phyloP scores from a whole-genome alignment of 208 protist species.

The Trypanosoma vivax region DNA sequence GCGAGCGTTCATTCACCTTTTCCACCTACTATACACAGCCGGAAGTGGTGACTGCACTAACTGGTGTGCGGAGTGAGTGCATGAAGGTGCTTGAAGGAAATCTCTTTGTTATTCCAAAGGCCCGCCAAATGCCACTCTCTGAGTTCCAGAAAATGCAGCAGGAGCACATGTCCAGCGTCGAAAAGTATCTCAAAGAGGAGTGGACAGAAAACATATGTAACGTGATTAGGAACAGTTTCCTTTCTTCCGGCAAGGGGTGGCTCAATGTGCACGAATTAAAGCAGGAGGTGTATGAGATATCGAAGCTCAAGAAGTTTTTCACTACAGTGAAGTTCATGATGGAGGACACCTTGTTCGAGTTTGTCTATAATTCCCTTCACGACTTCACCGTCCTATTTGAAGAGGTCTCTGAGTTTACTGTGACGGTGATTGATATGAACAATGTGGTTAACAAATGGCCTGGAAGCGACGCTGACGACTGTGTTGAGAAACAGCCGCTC shows the following conservation, averaged over 20 bases:
- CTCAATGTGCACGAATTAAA: conserved; percentile 93
- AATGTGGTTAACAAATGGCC: conserved; percentile 86
- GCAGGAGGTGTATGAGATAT: conserved; percentile 95
- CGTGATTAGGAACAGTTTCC: conserved; percentile 80
- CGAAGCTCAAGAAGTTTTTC: conserved; percentile 97
- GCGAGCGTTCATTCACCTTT: conserved; percentile 84
- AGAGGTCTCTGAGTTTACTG: conserved; percentile 86
- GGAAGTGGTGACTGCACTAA: conserved; percentile 87
- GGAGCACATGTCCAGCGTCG: conserved; percentile 61
- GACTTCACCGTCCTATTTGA: conserved; percentile 88
- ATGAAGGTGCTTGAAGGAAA: conserved; percentile 84
- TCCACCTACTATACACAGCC: conserved; percentile 92
- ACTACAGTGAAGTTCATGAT: conserved; percentile 97
- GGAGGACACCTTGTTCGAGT: conserved; percentile 91
- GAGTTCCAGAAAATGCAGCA: conserved; percentile 79
- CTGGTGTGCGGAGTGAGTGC: conserved; percentile 82
- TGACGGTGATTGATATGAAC: conserved; percentile 86
- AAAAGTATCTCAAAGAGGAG: conserved; percentile 81
- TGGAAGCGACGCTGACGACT: conserved; percentile 87
- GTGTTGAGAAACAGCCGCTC: conserved; percentile 90
- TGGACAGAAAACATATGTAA: conserved; percentile 90
- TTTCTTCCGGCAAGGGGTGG: conserved; percentile 97
- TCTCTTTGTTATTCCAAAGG: conserved; percentile 86
- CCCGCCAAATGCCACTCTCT: conserved; percentile 85
- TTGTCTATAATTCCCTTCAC: conserved; percentile 87